A percentile compares a stretch with the other conserved stretches of the same genome.
phyloP scores from a whole-genome alignment of 1,284 basidiomycete genomes.

The Gomphus sp. region DNA sequence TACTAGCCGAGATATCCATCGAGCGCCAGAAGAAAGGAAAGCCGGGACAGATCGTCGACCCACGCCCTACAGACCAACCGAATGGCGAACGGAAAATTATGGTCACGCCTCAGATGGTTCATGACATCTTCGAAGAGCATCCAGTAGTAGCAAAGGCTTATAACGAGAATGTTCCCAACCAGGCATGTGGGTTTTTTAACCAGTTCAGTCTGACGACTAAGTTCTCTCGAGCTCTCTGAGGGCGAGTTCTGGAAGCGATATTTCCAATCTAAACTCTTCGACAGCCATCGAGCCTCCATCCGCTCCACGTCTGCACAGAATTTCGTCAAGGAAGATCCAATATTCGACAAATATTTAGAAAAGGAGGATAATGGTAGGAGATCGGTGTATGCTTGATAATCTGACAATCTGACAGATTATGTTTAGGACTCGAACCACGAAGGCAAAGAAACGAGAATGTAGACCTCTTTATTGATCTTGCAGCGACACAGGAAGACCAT shows the following conservation, averaged over 20 bases:
- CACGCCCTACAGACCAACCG: conserved; percentile 72
- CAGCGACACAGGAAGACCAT: conserved; percentile 89
- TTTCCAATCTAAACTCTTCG: conserved; percentile 92
- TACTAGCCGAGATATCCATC: conserved; percentile 61
- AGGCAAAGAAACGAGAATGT: conserved; percentile 58
- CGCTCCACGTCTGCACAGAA: conserved; percentile 78
- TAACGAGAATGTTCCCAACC: conserved; percentile 83
- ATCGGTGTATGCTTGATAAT: not conserved
- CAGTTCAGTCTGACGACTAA: conserved; percentile 10
- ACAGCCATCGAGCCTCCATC: conserved; percentile 88
- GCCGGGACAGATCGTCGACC: conserved; percentile 82
- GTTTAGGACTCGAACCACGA: conserved; percentile 72
- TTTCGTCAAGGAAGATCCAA: conserved; percentile 83
- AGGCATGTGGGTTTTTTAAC: conserved; percentile 35
- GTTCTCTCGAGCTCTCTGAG: conserved; percentile 61
- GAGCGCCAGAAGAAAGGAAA: conserved; percentile 76
- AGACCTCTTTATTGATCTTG: conserved; percentile 78
- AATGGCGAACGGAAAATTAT: conserved; percentile 82
- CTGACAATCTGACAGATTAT: not conserved
- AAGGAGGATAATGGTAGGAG: conserved; percentile 83
- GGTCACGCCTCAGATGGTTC: conserved; percentile 87
- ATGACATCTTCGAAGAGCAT: conserved; percentile 97
- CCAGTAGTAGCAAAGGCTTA: conserved; percentile 91
- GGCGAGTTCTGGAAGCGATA: conserved; percentile 95
- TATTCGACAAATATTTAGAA: conserved; percentile 93